phyloP scores from a whole-genome alignment of 2,329 filamentous ascomycete genomes.

The Fusarium pilosicola region DNA sequence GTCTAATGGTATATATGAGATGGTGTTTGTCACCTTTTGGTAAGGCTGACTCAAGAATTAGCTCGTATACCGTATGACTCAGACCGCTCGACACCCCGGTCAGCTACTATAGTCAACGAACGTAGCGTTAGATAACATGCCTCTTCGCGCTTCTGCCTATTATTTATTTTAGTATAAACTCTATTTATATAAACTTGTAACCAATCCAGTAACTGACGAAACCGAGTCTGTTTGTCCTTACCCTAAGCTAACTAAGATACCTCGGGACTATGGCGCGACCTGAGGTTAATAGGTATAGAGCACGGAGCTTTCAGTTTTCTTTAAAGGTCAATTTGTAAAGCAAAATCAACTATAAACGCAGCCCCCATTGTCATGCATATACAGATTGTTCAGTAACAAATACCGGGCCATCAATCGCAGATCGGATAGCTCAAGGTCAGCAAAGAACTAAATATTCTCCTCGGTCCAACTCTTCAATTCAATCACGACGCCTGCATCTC shows the following conservation, averaged over 20 bases:
- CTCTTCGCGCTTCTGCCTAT: no score
- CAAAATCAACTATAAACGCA: accelerated
- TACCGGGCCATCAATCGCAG: accelerated
- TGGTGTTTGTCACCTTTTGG: background rate
- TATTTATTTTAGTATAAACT: no score
- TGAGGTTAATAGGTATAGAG: background rate
- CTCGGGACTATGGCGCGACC: background rate
- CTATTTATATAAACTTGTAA: no score
- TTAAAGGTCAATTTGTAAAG: accelerated
- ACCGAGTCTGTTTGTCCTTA: background rate
- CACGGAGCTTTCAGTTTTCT: background rate
- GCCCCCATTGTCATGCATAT: accelerated
- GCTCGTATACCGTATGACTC: background rate
- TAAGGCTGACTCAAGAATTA: background rate
- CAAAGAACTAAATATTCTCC: no score
- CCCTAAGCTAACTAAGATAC: no score
- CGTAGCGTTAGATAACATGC: background rate
- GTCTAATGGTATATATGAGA: background rate
- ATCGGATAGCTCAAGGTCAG: background rate
- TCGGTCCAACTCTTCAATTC: accelerated
- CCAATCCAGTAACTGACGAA: no score
- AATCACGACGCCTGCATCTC: accelerated
- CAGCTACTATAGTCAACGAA: background rate
- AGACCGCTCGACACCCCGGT: background rate
- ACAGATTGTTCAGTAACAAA: accelerated